A percentile compares a stretch with the other conserved stretches of the same genome.
These are phyloP conservation scores for Paramecium tetraurelia DNA, from an alignment of 73 alveolate genomes.

Conservation along the genomic window DNA sequence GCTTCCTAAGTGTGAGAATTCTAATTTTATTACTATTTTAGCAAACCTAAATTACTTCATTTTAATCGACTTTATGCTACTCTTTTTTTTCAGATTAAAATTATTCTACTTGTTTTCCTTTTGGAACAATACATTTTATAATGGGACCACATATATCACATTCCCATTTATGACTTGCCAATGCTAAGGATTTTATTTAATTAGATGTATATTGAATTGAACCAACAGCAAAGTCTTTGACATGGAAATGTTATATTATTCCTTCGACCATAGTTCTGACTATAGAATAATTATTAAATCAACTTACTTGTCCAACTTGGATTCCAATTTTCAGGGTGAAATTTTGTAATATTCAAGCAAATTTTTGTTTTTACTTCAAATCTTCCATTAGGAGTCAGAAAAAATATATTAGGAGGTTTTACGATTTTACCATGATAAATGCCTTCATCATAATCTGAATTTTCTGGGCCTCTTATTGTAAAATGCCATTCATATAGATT, in stretches of 20 bases:
- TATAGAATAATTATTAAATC: background rate
- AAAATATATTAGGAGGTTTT: slow-evolving; percentile 89
- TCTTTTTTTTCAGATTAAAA: background rate
- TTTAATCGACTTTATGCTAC: background rate
- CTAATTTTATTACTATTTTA: background rate
- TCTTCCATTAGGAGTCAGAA: slow-evolving; percentile 93
- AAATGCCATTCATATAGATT: slow-evolving; percentile 94
- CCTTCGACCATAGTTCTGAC: slow-evolving; percentile 86
- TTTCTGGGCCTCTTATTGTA: slow-evolving; percentile 91
- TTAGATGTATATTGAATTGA: slow-evolving; percentile 73
- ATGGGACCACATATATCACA: slow-evolving; percentile 87
- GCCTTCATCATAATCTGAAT: slow-evolving; percentile 90
- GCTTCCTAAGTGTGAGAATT: background rate
- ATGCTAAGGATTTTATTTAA: slow-evolving; percentile 79
- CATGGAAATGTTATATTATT: slow-evolving; percentile 81
- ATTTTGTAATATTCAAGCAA: slow-evolving; percentile 89
- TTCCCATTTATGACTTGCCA: slow-evolving; percentile 69
- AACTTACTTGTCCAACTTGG: slow-evolving; percentile 87
- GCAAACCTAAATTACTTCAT: too few relatives aligned
- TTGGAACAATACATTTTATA: background rate
- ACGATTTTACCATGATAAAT: slow-evolving; percentile 90
- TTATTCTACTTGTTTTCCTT: background rate
- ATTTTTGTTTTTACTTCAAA: slow-evolving; percentile 76
- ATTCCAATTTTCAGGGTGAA: slow-evolving; percentile 94
- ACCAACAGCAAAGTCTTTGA: slow-evolving; percentile 88